Conservation (phyloP, 164 flowering plant species). For the Protea cynaroides region DNA sequence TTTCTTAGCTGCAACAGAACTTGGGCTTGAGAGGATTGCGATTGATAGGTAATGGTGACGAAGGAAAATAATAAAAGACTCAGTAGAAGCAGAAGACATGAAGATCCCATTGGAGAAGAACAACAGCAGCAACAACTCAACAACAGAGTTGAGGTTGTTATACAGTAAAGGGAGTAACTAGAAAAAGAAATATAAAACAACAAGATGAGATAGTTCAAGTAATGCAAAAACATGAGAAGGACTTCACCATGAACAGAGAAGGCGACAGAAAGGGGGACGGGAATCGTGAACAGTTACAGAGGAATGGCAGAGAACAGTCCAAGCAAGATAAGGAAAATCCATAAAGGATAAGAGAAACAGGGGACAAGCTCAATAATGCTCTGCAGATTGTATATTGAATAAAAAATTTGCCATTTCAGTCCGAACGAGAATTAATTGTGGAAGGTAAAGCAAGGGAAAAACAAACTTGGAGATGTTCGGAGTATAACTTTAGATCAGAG, state of each 20-base stretch:
- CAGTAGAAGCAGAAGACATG: slow-evolving; percentile 14
- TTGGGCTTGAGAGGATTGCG: slow-evolving; percentile 70
- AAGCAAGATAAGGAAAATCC: not conserved
- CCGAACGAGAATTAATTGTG: not conserved
- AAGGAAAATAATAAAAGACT: slow-evolving; percentile 36
- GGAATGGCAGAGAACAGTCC: not conserved
- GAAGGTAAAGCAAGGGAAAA: not conserved
- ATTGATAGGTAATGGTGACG: slow-evolving; percentile 31
- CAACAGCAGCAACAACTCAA: not conserved
- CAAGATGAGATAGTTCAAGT: too few relatives aligned
- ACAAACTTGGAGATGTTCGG: not conserved
- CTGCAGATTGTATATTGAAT: not conserved
- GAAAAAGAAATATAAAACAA: not conserved
- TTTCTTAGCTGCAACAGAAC: slow-evolving; percentile 69
- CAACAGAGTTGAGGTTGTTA: not conserved
- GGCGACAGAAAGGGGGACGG: not conserved
- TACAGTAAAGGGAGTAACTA: not conserved
- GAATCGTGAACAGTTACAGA: not conserved
- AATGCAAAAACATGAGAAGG: not conserved
- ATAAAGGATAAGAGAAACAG: not conserved
- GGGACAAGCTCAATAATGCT: not conserved
- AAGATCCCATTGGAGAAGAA: slow-evolving; percentile 25
- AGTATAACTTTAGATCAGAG: not conserved
- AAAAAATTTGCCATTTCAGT: not conserved
- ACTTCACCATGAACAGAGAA: too few relatives aligned